These are phyloP conservation scores for Castanea mollissima DNA, from an alignment of 306 rosid genomes.

Conservation along the genomic window DNA sequence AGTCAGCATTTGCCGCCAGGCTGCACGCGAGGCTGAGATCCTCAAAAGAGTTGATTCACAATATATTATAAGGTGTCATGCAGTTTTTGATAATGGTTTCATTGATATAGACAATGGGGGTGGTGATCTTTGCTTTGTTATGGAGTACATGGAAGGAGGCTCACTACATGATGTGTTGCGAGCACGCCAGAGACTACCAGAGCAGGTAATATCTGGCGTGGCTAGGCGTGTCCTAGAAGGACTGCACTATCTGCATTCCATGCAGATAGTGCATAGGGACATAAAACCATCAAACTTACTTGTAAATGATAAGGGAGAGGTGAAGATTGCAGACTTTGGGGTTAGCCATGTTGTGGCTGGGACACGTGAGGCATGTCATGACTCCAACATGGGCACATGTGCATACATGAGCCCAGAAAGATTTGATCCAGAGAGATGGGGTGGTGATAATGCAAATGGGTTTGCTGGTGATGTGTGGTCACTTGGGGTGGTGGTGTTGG, in stretches of 20 bases:
- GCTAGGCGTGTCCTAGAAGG: constrained; percentile 51
- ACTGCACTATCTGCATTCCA: constrained; percentile 45
- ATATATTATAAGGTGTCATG: constrained; percentile 48
- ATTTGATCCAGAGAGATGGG: constrained; percentile 60
- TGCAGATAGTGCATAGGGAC: constrained; percentile 67
- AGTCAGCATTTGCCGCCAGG: constrained; percentile 25
- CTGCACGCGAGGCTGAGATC: constrained; percentile 53
- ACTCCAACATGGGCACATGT: constrained; percentile 42
- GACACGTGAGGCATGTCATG: not conserved
- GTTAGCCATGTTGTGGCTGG: constrained; percentile 43
- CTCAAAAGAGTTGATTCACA: constrained; percentile 55
- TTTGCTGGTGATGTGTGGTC: constrained; percentile 72
- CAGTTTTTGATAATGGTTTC: constrained; percentile 35
- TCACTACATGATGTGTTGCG: constrained; percentile 49
- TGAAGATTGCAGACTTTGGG: constrained; percentile 80
- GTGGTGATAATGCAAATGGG: constrained; percentile 39
- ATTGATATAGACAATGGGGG: not conserved
- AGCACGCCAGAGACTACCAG: constrained; percentile 32
- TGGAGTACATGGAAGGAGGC: constrained; percentile 71
- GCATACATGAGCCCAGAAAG: constrained; percentile 81
- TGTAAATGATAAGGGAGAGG: constrained; percentile 45
- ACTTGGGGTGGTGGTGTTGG: constrained; percentile 53
- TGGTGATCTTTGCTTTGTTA: constrained; percentile 36
- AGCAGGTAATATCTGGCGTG: constrained; percentile 38
- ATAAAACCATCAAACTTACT: constrained; percentile 69